A percentile compares a stretch with the other conserved stretches of the same genome.
Conservation (phyloP, 2,329 filamentous ascomycete genomes). For the Aureobasidium sp. region DNA sequence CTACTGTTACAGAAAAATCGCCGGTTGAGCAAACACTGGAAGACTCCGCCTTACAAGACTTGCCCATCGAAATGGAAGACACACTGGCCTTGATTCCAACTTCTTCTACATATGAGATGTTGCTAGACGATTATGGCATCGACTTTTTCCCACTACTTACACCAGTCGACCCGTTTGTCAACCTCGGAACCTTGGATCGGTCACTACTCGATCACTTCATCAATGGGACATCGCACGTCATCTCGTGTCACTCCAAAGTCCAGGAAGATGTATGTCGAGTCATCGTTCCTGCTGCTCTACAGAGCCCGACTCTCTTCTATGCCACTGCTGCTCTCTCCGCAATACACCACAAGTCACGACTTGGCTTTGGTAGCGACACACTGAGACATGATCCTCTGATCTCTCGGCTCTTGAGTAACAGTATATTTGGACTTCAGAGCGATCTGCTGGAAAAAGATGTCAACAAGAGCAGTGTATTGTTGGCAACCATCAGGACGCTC, state of each 20-base stretch:
- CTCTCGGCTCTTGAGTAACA: slow-evolving; percentile 9
- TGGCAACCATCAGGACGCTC: slow-evolving; percentile 12
- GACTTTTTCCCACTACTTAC: neutral
- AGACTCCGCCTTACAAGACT: neutral
- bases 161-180: slow-evolving; percentile 6
- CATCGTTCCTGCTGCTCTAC: slow-evolving; percentile 10
- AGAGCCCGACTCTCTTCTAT: slow-evolving; percentile 10
- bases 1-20: neutral
- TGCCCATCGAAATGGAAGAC: neutral
- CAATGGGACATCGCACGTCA: slow-evolving; percentile 9
- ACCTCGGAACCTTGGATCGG: neutral
- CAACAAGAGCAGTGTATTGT: slow-evolving; percentile 5
- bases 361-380: neutral
- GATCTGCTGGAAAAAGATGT: slow-evolving; percentile 9
- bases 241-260: slow-evolving; percentile 12
- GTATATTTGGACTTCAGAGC: neutral
- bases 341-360: slow-evolving; percentile 11
- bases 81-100: neutral
- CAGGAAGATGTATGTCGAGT: slow-evolving; percentile 11
- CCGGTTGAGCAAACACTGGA: neutral
- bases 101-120: neutral
- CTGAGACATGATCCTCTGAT: neutral
- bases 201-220: slow-evolving; percentile 13
- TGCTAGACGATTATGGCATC: neutral
- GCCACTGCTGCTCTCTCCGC: slow-evolving; percentile 12